A percentile compares a stretch with the other conserved stretches of the same genome.
phyloP scores from a whole-genome alignment of 202 grass and related monocot genomes.

The Digitaria exilis region DNA sequence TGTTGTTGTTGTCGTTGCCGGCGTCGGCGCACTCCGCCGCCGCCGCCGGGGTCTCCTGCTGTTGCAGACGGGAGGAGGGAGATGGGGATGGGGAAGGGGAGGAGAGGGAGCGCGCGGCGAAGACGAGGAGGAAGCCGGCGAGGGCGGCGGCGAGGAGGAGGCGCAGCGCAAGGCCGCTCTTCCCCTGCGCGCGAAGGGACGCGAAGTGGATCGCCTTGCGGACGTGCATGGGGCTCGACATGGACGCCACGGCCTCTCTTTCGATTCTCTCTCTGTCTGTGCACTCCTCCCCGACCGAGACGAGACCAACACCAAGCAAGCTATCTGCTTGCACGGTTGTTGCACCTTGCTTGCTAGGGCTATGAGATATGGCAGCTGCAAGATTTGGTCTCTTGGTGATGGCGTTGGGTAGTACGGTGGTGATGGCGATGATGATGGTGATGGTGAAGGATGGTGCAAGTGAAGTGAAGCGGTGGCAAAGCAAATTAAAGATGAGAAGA shows the following conservation, averaged over 20 bases:
- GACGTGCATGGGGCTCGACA: constrained; percentile 56
- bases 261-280: background rate
- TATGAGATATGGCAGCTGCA: background rate
- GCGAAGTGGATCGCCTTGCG: constrained; percentile 57
- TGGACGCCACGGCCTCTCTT: background rate
- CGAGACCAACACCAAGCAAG: background rate
- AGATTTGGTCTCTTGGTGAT: background rate
- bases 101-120: constrained; percentile 54
- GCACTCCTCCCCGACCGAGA: background rate
- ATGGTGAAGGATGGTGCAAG: background rate
- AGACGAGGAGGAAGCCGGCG: constrained; percentile 53
- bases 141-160: constrained; percentile 47
- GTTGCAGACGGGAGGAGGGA: background rate
- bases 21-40: background rate
- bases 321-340: too few relatives aligned
- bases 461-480: background rate
- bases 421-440: background rate
- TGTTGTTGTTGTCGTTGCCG: too few relatives aligned
- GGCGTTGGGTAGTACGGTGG: background rate
- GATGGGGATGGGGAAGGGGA: background rate
- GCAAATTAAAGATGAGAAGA: background rate
- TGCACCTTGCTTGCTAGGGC: background rate
- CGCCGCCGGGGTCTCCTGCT: background rate
- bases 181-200: constrained; percentile 66
- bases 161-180: constrained; percentile 50